A percentile compares a stretch with the other conserved stretches of the same genome.
phyloP scores from a whole-genome alignment of 1,284 basidiomycete species.

The Caloboletus firmus region DNA sequence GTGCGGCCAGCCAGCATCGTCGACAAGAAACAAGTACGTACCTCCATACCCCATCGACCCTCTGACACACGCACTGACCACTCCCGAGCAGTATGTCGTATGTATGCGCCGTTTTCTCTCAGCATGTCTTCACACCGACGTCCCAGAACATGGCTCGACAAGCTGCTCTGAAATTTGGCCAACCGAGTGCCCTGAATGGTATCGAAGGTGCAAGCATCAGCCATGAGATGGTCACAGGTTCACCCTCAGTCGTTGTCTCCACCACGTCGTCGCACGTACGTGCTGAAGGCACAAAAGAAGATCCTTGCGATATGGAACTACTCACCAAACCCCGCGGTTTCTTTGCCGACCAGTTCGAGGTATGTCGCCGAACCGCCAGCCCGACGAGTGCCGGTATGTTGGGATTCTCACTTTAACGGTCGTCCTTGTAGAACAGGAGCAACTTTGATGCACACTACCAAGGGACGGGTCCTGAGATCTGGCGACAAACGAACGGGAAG shows the following conservation, averaged over 20 bases:
- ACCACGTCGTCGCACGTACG: conserved; percentile 50
- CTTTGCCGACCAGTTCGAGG: conserved; percentile 97
- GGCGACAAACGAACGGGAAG: conserved; percentile 85
- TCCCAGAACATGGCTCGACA: conserved; percentile 80
- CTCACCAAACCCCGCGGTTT: conserved; percentile 62
- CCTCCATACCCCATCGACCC: neutral
- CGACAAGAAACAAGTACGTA: conserved; percentile 86
- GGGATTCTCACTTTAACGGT: neutral
- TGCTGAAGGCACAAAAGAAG: conserved; percentile 35
- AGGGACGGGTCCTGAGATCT: conserved; percentile 95
- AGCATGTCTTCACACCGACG: conserved; percentile 44
- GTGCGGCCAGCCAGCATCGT: conserved; percentile 89
- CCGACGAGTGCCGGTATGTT: too few species aligned
- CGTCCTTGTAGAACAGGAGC: conserved; percentile 65
- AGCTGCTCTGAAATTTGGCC: conserved; percentile 73
- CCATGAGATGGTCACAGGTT: conserved; percentile 38
- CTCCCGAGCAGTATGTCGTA: conserved; percentile 24
- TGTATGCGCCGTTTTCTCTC: conserved; percentile 7
- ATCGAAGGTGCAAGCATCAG: conserved; percentile 26
- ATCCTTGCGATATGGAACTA: conserved; percentile 43
- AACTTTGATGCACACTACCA: conserved; percentile 90
- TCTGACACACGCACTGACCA: neutral
- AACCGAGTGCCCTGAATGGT: conserved; percentile 39
- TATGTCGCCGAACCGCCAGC: conserved; percentile 27
- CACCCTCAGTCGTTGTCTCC: conserved; percentile 56